A percentile compares a stretch with the other conserved stretches of the same genome.
Conservation (phyloP, 2,329 filamentous ascomycete genomes). For the Hypoxylon sp. region DNA sequence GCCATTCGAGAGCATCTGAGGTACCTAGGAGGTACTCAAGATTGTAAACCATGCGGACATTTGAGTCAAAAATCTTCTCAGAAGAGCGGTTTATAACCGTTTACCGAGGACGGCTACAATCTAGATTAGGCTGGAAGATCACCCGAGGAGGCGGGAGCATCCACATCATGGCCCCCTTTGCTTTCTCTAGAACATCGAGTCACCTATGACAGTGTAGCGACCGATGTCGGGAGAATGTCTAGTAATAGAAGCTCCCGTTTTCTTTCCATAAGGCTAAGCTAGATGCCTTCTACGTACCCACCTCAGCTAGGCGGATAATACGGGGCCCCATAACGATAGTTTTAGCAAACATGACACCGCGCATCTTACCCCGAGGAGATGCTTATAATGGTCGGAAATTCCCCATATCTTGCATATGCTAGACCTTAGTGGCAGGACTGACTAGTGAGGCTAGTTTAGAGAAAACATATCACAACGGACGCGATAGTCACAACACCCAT, state of each 20-base stretch:
- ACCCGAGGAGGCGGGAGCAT: constrained; percentile 3
- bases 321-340: constrained; percentile 5
- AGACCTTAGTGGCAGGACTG: neutral
- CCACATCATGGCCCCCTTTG: neutral
- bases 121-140: constrained; percentile 15
- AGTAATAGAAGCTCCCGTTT: neutral
- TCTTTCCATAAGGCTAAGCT: constrained; percentile 7
- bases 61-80: neutral
- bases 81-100: neutral
- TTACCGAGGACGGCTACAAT: neutral
- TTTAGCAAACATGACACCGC: constrained; percentile 1
- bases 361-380: constrained; percentile 2
- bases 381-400: neutral
- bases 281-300: constrained; percentile 6
- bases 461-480: neutral
- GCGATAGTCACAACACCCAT: neutral
- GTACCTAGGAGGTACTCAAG: neutral
- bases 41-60: neutral
- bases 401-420: neutral
- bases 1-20: neutral
- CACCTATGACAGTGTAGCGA: neutral
- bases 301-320: constrained; percentile 3
- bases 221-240: constrained; percentile 19
- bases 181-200: constrained; percentile 4
- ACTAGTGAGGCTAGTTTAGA: neutral